Base-by-base conservation (phyloP, 2,329 filamentous ascomycete species). In the Neofusicoccum ribis region DNA sequence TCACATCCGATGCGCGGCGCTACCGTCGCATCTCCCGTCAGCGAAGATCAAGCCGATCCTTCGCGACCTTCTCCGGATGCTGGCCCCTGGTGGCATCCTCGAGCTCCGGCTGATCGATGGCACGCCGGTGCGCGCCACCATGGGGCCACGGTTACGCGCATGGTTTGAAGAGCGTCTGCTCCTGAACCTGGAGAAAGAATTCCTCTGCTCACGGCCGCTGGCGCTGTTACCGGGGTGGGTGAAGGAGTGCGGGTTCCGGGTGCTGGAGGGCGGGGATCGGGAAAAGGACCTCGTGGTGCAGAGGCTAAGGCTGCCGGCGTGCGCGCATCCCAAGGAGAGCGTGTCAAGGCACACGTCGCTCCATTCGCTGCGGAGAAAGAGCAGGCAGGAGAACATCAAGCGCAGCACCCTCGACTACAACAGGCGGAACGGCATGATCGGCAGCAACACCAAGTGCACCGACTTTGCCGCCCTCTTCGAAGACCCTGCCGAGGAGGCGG, bases 151-250 rank as follows among this genome's bases (percentile, higher is more conserved):
- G 1, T 77, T 91, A 71, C 80, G 84, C 41, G 73, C 78, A 0
- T 91, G 89, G 89, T 78, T 91, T 2, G 85, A 89, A 49, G 80
- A 85, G 3, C 80, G 89, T 60, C 78, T 91, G 0, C 73, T 89
- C 1, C 73, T 84, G 6, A 88, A 88, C 65, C 75, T 91, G 0
- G 85, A 88, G 70, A 80, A 80, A 23, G 78, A 83, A 15, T 88
- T 86, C 64, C 82, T 85, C 8, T 89, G 87, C 69, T 83, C 82
- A 5, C 86, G 84, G 62, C 89, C 89, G 0, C 85, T 81, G 43
- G 81, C 81, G 9, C 75, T 86, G 1, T 83, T 91, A 47, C 85
- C 87, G 0, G 75, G 80, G 34, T 89, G 87, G 84, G 79, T 91
- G 15, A 79, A 78, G 0, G 83, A 86, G 31, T 86, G 84, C 1